Percentiles rank a stretch among this genome's conserved stretches.
Evolutionary conservation across 345 rosid species (phyloP).

Genomic region (Atalantia buxifolia): DNA sequence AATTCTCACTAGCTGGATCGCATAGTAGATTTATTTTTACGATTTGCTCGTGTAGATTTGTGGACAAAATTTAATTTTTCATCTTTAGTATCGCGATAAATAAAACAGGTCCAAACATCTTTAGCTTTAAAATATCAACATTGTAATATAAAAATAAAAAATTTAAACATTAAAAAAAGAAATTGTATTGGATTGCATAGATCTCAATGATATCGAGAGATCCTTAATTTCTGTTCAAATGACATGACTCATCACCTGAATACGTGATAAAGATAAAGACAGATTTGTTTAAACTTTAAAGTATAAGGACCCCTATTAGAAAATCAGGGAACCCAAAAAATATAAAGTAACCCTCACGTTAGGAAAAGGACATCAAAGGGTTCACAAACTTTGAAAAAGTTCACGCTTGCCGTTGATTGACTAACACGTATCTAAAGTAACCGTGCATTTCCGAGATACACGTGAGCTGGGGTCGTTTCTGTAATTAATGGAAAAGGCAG

Average conservation of each 20-base stretch:
- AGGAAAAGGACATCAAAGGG: constrained; percentile 6
- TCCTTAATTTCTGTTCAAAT: background rate
- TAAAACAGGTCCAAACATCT: too few species aligned
- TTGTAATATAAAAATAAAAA: too few species aligned
- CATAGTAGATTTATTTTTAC: too few species aligned
- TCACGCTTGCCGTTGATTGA: background rate
- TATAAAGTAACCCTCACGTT: background rate
- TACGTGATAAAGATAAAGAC: background rate
- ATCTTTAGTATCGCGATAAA: too few species aligned
- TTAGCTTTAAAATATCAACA: too few species aligned
- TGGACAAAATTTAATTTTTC: too few species aligned
- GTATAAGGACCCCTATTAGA: background rate
- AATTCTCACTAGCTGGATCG: too few species aligned
- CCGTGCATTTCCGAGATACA: background rate
- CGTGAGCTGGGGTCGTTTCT: background rate
- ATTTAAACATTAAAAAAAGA: background rate
- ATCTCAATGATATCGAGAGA: background rate
- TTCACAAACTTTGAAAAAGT: background rate
- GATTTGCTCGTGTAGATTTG: too few species aligned
- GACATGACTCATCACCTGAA: background rate
- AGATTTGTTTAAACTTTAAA: background rate
- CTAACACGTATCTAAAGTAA: background rate
- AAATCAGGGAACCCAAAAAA: background rate
- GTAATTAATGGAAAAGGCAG: constrained; percentile 5
- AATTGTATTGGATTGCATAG: background rate